Base-by-base conservation (phyloP, 148 eudicot species). In the Nepenthes mirabilis region DNA sequence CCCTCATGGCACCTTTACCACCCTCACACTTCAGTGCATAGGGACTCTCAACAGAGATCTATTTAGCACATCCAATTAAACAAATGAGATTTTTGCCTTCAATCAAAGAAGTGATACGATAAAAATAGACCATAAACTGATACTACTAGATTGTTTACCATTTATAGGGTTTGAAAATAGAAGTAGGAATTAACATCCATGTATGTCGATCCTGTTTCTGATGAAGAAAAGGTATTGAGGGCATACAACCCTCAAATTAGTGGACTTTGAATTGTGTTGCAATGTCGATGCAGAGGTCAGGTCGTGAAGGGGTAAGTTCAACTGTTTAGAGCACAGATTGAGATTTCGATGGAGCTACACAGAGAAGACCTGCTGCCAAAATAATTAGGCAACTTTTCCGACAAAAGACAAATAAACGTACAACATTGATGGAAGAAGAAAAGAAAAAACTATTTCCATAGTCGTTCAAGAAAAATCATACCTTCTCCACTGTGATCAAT, bases 331-430 rank as follows among this genome's bases (percentile, higher is more conserved):
- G 82, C 78, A 73, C 66, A 79, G 64, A 67, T 66, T 65, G 76
- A 32, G 59, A 34, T 70, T 67, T 79, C 73, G 82, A 66, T 79
- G 90, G 65, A 75, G 84, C 65, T 69, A 83, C 73, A 78, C 67
- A 76, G 68, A 66, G 59, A 69, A 55, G 62, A 82, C 81, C 87
- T 85, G 91, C 87, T 85, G 80, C 84, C 74, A 73, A 77, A 84
- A 67, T 66, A 66, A 79, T 75, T 64, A 82, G 79, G 72, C 74
- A 63, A 68, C 64, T 52, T 53, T 55, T 61, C 59, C 43, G 53
- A 40, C 56, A 47, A 63, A 36, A 63, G 13, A 51, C 61, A 59
- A 23, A 54, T 8, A 48, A 55, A 54, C 43, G 47, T 33, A 62
- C 33, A 47, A 47, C 57, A 65, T 40, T 37, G 2, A 43, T 52